A percentile compares a stretch with the other conserved stretches of the same genome.
These are phyloP conservation scores for Citeromyces nyonsensis DNA, from an alignment of 805 yeast genomes.

Conservation along the genomic window DNA sequence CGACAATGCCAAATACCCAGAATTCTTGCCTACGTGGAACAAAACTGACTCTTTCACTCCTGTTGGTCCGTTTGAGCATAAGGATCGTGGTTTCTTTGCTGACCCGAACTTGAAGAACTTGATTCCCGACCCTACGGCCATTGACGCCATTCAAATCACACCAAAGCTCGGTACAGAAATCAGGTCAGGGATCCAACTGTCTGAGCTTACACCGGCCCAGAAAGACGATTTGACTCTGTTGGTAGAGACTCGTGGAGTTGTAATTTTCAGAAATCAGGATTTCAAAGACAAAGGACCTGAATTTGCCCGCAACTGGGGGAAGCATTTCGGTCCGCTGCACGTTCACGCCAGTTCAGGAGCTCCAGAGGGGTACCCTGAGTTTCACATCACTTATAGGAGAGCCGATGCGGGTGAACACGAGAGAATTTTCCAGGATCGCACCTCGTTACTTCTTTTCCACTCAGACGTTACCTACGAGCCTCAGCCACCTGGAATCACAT, in stretches of 20 bases:
- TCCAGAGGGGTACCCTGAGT: slow-evolving; percentile 39
- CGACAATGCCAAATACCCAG: slow-evolving; percentile 24
- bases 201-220: slow-evolving; percentile 31
- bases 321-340: slow-evolving; percentile 56
- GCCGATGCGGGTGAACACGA: slow-evolving; percentile 21
- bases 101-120: slow-evolving; percentile 38
- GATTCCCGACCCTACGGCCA: slow-evolving; percentile 13
- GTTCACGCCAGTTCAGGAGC: slow-evolving; percentile 67
- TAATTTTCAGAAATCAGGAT: slow-evolving; percentile 52
- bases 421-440: slow-evolving; percentile 19
- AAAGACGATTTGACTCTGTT: slow-evolving; percentile 57
- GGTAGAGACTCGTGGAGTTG: slow-evolving; percentile 59
- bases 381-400: slow-evolving; percentile 45
- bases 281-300: slow-evolving; percentile 37
- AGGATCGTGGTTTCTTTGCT: slow-evolving; percentile 56
- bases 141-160: slow-evolving; percentile 13
- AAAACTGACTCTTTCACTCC: slow-evolving; percentile 34
- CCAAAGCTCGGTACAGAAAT: slow-evolving; percentile 37
- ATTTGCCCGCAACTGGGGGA: slow-evolving; percentile 33
- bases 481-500: slow-evolving; percentile 61
- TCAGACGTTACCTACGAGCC: slow-evolving; percentile 62
- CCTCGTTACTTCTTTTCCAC: slow-evolving; percentile 34
- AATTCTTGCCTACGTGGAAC: slow-evolving; percentile 57
- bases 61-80: slow-evolving; percentile 35
- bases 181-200: slow-evolving; percentile 36